A percentile compares a stretch with the other conserved stretches of the same genome.
Evolutionary conservation across 2,329 filamentous ascomycete species (phyloP).

Genomic region (Aureobasidium sp.): DNA sequence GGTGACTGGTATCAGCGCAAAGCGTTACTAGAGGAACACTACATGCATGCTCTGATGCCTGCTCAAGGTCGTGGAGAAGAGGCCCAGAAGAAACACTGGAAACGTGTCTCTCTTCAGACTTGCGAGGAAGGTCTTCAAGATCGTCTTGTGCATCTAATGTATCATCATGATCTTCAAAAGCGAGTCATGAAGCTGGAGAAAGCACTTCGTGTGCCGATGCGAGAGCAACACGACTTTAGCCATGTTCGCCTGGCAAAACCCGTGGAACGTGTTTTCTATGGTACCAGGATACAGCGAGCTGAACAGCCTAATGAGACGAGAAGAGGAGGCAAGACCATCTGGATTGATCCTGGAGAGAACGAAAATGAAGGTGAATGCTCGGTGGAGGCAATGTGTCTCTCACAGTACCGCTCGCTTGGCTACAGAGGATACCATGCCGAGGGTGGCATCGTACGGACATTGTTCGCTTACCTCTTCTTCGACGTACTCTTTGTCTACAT

Average conservation of each 20-base stretch:
- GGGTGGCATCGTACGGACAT: slow-evolving; percentile 82
- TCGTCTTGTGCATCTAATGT: slow-evolving; percentile 80
- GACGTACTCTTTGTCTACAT: slow-evolving; percentile 90
- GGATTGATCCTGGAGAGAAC: slow-evolving; percentile 61
- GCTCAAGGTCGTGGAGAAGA: slow-evolving; percentile 45
- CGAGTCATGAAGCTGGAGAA: slow-evolving; percentile 87
- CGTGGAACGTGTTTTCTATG: slow-evolving; percentile 65
- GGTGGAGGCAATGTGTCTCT: slow-evolving; percentile 92
- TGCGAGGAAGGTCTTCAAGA: slow-evolving; percentile 86
- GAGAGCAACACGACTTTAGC: slow-evolving; percentile 86
- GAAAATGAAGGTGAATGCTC: slow-evolving; percentile 60
- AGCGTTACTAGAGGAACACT: slow-evolving; percentile 89
- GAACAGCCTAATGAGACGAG: slow-evolving; percentile 22
- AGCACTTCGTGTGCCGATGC: slow-evolving; percentile 70
- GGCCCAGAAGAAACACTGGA: slow-evolving; percentile 75
- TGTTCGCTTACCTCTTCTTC: slow-evolving; percentile 79
- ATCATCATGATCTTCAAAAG: slow-evolving; percentile 87
- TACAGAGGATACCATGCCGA: slow-evolving; percentile 96
- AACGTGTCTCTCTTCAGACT: slow-evolving; percentile 64
- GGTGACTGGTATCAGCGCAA: slow-evolving; percentile 96
- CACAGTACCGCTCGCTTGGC: slow-evolving; percentile 70
- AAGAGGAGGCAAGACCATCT: slow-evolving; percentile 67
- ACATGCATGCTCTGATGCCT: slow-evolving; percentile 63
- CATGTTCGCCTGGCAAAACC: slow-evolving; percentile 75
- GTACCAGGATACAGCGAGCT: slow-evolving; percentile 58